A percentile compares a stretch with the other conserved stretches of the same genome.
Evolutionary conservation across 331 rosid genomes (phyloP).

Genomic region (Ulmus americana): DNA sequence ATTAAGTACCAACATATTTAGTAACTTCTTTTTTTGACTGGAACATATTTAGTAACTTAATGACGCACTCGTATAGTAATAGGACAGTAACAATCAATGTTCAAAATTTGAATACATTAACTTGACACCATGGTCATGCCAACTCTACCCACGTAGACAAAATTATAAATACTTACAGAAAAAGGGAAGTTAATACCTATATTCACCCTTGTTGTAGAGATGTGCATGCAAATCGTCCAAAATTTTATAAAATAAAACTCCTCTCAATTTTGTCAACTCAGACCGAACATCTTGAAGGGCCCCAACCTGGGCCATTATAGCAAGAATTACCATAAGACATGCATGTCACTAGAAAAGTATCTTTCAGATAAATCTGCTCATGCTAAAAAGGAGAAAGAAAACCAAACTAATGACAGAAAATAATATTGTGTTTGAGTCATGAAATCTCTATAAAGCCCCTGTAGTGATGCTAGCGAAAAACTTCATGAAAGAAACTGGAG

Average conservation of each 20-base stretch:
- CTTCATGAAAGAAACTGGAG: background rate
- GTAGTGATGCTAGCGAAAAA: slow-evolving; percentile 1
- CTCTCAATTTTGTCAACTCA: slow-evolving; percentile 87
- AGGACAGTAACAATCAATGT: too few relatives aligned
- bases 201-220: slow-evolving; percentile 91
- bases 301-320: slow-evolving; percentile 62
- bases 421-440: background rate
- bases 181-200: slow-evolving; percentile 52
- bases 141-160: slow-evolving; percentile 2
- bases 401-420: background rate
- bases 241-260: slow-evolving; percentile 78
- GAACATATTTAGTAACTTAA: too few relatives aligned
- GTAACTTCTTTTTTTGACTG: background rate
- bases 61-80: too few relatives aligned
- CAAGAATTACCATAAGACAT: slow-evolving; percentile 25
- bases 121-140: background rate
- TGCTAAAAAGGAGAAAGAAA: background rate
- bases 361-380: slow-evolving; percentile 5
- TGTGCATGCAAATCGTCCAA: slow-evolving; percentile 95
- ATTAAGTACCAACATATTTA: background rate
- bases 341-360: slow-evolving; percentile 4
- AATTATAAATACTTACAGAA: background rate
- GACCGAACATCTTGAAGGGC: slow-evolving; percentile 99
- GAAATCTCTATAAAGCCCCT: background rate
- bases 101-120: too few relatives aligned